Conservation (phyloP, 768 basidiomycete species). For the Suillus bovinus region DNA sequence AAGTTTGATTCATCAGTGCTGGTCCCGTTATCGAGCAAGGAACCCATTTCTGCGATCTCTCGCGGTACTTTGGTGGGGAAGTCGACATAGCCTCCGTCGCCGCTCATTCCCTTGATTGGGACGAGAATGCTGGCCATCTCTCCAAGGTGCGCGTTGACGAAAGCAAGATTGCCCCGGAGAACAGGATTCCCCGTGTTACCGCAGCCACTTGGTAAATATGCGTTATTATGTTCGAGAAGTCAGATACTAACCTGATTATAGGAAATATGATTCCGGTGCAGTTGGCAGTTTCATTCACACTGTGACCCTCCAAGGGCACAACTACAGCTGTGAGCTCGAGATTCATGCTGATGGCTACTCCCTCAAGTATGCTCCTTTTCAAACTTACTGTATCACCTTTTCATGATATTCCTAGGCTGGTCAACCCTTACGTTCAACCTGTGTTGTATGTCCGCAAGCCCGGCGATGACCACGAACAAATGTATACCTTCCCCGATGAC, state of each 20-base stretch:
- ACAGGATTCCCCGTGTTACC: constrained; percentile 93
- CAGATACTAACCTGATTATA: constrained; percentile 23
- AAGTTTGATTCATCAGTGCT: constrained; percentile 39
- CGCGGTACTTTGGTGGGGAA: constrained; percentile 96
- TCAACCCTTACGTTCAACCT: constrained; percentile 93
- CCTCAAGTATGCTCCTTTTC: constrained; percentile 56
- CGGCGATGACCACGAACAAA: constrained; percentile 76
- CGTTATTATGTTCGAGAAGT: not conserved
- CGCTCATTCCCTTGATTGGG: constrained; percentile 91
- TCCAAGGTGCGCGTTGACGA: constrained; percentile 85
- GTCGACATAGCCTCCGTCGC: constrained; percentile 79
- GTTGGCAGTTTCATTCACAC: constrained; percentile 91
- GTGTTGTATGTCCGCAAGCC: constrained; percentile 84
- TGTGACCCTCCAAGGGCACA: constrained; percentile 86
- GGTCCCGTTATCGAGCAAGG: constrained; percentile 90
- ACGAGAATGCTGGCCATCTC: constrained; percentile 85
- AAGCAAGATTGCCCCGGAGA: constrained; percentile 76
- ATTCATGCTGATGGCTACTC: constrained; percentile 93
- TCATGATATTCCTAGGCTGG: constrained; percentile 51
- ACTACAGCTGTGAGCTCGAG: constrained; percentile 95
- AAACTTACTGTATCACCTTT: constrained; percentile 5
- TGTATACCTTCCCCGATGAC: constrained; percentile 72
- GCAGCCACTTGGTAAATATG: constrained; percentile 77
- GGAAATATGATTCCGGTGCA: constrained; percentile 96
- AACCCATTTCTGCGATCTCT: constrained; percentile 96